Conservation (phyloP, 164 flowering plant genomes). For the Tinospora cordifolia region DNA sequence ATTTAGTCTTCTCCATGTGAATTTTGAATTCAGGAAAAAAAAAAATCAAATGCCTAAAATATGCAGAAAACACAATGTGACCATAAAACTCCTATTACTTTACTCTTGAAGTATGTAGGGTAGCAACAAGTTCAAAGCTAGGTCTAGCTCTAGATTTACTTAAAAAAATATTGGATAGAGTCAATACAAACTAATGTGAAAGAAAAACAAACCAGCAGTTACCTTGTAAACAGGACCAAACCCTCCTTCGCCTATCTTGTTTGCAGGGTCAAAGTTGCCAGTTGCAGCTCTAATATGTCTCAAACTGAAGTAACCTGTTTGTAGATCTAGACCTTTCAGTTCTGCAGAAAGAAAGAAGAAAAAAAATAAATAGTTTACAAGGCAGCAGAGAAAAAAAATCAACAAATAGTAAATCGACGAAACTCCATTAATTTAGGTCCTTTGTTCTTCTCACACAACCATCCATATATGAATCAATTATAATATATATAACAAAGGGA, state of each 20-base stretch:
- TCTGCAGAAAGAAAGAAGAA: conserved; percentile 26
- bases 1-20: not conserved
- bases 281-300: conserved; percentile 74
- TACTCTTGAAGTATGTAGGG: not conserved
- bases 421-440: no score
- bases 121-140: not conserved
- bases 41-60: not conserved
- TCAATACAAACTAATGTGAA: not conserved
- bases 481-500: no score
- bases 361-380: not conserved
- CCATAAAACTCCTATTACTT: no score
- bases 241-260: conserved; percentile 88
- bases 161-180: not conserved
- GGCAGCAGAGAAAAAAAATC: not conserved
- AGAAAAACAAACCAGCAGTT: not conserved
- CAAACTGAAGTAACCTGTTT: conserved; percentile 56
- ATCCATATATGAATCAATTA: no score
- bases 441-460: no score
- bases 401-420: no score
- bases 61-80: not conserved
- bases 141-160: not conserved
- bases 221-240: conserved; percentile 87
- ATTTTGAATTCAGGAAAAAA: not conserved
- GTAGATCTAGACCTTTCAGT: conserved; percentile 50
- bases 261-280: conserved; percentile 52